Base-by-base conservation (phyloP, 352 stramenopile genomes). In the Pythium chondricola region DNA sequence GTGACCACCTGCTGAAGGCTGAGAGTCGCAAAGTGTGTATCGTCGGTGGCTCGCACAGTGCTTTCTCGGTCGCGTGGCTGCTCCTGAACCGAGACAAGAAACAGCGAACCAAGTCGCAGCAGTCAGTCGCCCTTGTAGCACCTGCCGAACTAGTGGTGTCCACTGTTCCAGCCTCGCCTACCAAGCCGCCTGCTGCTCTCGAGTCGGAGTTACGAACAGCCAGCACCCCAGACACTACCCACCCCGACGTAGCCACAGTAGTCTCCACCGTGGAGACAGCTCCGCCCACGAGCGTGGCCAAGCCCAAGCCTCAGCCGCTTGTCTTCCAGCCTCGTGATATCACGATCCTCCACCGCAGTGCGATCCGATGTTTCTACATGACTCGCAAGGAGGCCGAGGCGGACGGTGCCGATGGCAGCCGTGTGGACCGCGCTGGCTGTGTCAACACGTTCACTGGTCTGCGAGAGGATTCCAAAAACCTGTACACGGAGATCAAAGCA, bases 361-460 rank as follows among this genome's bases (percentile, higher is more conserved):
- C 82, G 0, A 82, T 93, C 17, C 69, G 79, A 16, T 89, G 83
- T 32, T 95, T 83, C 51, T 95, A 94, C 50, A 58, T 46, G 2
- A 81, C 76, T 2, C 72, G 74, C 40, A 88, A 88, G 47, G 80
- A 94, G 24, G 85, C 85, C 2, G 78, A 94, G 43, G 65, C 63
- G 1, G 83, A 94, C 17, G 66, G 70, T 25, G 82, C 68, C 0
- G 69, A 80, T 36, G 67, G 63, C 9, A 84, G 65, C 48, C 70
- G 67, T 30, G 55, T 67, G 0, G 76, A 93, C 36, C 71, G 77
- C 6, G 70, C 61, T 0, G 85, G 84, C 0, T 86, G 81, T 18
- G 63, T 95, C 27, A 89, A 95, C 55, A 88, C 82, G 10, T 96
- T 96, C 52, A 89, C 73, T 0, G 85, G 85, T 0, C 49, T 96